Percentiles rank a stretch among this genome's conserved stretches.
phyloP scores from a whole-genome alignment of 176 grass and related monocot genomes.

The Rhynchospora pubera region DNA sequence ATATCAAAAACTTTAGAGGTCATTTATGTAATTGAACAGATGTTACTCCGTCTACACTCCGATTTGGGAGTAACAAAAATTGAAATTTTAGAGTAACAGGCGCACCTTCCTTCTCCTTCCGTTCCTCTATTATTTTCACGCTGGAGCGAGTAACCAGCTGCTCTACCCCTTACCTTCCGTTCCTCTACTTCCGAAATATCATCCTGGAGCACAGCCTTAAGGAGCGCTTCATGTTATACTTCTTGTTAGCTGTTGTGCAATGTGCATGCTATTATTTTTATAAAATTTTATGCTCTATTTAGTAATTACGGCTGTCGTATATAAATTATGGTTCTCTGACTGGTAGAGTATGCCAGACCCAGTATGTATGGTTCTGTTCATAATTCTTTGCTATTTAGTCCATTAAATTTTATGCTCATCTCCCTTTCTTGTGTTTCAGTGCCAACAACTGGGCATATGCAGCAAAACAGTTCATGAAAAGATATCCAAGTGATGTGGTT shows the following conservation, averaged over 20 bases:
- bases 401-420: neutral
- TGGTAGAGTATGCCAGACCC: neutral
- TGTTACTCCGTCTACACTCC: no score
- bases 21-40: no score
- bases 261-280: neutral
- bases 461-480: slow-evolving; percentile 73
- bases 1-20: no score
- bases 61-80: no score
- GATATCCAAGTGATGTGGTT: slow-evolving; percentile 65
- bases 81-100: no score
- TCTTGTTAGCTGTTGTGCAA: no score
- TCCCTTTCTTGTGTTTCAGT: slow-evolving; percentile 42
- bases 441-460: slow-evolving; percentile 77
- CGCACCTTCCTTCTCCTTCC: no score
- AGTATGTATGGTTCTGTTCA: neutral
- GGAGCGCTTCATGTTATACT: neutral
- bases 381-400: neutral
- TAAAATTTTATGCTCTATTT: neutral
- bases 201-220: no score
- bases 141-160: no score
- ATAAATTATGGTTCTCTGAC: neutral
- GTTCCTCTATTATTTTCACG: no score
- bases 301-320: neutral
- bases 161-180: no score
- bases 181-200: no score